A percentile compares a stretch with the other conserved stretches of the same genome.
Conservation (phyloP, 1,284 basidiomycete genomes). For the Microbotryomycetes sp. region DNA sequence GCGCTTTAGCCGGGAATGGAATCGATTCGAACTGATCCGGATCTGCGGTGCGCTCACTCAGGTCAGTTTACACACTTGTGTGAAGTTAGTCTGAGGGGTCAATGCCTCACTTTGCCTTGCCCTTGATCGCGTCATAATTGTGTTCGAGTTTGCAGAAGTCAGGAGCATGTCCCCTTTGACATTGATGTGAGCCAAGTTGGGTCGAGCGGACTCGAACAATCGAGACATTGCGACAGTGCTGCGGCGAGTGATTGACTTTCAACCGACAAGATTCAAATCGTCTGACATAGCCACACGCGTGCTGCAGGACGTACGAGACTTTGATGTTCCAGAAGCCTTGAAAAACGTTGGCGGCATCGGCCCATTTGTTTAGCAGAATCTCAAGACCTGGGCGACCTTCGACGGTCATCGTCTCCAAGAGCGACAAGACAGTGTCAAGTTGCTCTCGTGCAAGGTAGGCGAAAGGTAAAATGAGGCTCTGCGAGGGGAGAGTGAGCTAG, state of each 20-base stretch:
- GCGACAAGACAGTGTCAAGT: slow-evolving; percentile 63
- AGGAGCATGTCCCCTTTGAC: slow-evolving; percentile 94
- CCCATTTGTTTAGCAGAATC: slow-evolving; percentile 81
- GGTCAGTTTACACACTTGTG: background rate
- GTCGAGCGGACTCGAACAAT: slow-evolving; percentile 61
- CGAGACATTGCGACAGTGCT: slow-evolving; percentile 72
- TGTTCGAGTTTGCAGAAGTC: slow-evolving; percentile 67
- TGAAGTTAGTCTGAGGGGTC: background rate
- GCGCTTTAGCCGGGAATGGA: slow-evolving; percentile 79
- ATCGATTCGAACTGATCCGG: slow-evolving; percentile 80
- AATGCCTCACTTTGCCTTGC: slow-evolving; percentile 67
- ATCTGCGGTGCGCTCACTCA: slow-evolving; percentile 50
- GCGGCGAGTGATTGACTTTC: too few relatives aligned
- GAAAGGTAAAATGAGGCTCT: slow-evolving; percentile 53
- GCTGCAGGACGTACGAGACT: slow-evolving; percentile 49
- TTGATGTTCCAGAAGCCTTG: slow-evolving; percentile 88
- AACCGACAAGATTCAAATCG: background rate
- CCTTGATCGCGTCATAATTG: slow-evolving; percentile 90
- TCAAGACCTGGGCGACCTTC: slow-evolving; percentile 58
- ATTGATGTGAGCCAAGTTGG: slow-evolving; percentile 57
- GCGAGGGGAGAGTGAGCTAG: background rate
- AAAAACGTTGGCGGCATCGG: slow-evolving; percentile 86
- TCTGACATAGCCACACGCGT: background rate
- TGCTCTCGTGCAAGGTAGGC: slow-evolving; percentile 85
- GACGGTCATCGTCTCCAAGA: slow-evolving; percentile 59